These are phyloP conservation scores for Alternaria panax DNA, from an alignment of 2,329 filamentous ascomycete species.

Conservation along the genomic window DNA sequence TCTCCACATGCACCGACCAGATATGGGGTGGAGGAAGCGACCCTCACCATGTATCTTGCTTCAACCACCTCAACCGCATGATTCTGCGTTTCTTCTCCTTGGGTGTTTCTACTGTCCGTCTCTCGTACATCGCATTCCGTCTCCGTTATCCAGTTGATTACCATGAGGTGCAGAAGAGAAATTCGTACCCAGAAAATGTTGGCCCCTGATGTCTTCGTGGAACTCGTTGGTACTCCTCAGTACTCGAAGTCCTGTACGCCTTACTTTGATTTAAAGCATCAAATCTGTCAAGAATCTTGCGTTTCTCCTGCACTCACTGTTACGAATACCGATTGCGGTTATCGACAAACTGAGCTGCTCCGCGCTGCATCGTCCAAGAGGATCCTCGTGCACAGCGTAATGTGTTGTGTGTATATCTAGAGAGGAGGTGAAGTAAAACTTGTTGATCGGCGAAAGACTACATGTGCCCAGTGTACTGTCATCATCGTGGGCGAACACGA, in stretches of 20 bases:
- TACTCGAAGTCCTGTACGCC: background rate
- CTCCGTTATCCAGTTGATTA: background rate
- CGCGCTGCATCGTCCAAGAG: background rate
- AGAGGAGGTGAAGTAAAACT: background rate
- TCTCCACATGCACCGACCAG: background rate
- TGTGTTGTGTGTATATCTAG: background rate
- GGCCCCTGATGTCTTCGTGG: background rate
- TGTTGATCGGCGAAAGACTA: background rate
- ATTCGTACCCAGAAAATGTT: no score
- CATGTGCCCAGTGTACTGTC: background rate
- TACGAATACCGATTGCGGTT: background rate
- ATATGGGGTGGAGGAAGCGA: background rate
- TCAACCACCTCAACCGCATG: background rate
- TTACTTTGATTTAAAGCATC: background rate
- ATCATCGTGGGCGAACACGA: background rate
- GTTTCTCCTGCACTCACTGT: background rate
- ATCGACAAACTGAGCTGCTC: background rate
- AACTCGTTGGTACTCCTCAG: background rate
- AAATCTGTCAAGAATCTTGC: background rate
- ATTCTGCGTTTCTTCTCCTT: background rate
- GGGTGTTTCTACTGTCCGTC: background rate
- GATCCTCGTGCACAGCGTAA: background rate
- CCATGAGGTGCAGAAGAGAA: background rate
- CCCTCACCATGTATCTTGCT: background rate
- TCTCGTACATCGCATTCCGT: background rate